These are phyloP conservation scores for Odontarrhena argentea DNA, from an alignment of 345 rosid genomes.

Conservation along the genomic window DNA sequence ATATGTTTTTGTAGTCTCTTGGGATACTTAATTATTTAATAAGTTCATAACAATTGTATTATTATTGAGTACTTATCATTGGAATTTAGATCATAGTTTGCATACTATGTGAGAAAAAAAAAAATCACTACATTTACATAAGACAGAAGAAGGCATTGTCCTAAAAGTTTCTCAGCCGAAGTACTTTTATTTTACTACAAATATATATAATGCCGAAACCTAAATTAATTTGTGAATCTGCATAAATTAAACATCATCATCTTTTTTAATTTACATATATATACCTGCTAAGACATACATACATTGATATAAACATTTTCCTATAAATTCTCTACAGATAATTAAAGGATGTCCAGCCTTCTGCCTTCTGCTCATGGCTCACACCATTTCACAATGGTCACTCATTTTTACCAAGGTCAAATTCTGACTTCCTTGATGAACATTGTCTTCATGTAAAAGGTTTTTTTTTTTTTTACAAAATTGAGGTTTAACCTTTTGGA, in stretches of 20 bases:
- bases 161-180: no score
- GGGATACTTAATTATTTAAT: no score
- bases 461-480: no score
- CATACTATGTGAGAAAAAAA: no score
- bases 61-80: not conserved
- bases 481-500: no score
- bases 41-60: no score
- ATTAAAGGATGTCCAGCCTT: not conserved
- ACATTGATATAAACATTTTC: not conserved
- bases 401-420: conserved; percentile 3
- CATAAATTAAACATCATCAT: not conserved
- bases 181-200: no score
- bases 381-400: conserved; percentile 4
- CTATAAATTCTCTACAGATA: not conserved
- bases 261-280: not conserved
- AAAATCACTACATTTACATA: not conserved
- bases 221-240: not conserved
- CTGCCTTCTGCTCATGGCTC: not conserved
- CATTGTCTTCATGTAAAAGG: no score
- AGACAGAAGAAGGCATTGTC: not conserved
- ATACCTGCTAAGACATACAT: no score
- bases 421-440: not conserved
- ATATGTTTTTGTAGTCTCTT: no score
- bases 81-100: not conserved
- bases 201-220: not conserved